Evolutionary conservation across 257 asterid genomes (phyloP).

Genomic region (Nicotiana sylvestris): DNA sequence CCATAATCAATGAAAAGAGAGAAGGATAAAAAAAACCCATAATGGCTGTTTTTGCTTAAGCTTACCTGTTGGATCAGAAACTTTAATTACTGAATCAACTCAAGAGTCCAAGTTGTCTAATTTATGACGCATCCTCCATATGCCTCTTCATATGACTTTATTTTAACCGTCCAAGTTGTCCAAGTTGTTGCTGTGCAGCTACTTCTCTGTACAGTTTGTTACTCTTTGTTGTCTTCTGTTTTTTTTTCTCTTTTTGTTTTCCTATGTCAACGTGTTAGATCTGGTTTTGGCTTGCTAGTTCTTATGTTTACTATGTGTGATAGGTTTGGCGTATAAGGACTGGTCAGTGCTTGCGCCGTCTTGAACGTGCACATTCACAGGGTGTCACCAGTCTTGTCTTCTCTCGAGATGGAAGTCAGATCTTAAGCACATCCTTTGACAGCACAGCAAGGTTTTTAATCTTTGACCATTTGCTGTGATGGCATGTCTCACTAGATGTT

Average conservation of each 20-base stretch:
- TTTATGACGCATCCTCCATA: background rate
- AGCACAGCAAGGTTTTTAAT: slow-evolving; percentile 76
- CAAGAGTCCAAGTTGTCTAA: background rate
- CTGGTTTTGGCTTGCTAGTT: background rate
- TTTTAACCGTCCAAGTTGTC: background rate
- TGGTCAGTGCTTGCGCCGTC: slow-evolving; percentile 96
- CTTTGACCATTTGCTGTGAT: background rate
- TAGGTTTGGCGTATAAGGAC: slow-evolving; percentile 98
- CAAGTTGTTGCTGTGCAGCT: background rate
- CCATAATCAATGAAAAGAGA: background rate
- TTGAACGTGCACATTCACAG: slow-evolving; percentile 92
- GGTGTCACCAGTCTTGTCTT: slow-evolving; percentile 91
- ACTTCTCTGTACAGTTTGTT: too few relatives aligned
- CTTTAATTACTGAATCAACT: background rate
- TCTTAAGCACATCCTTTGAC: slow-evolving; percentile 91
- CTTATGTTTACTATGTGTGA: background rate
- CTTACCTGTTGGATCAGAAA: background rate
- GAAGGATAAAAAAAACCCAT: background rate
- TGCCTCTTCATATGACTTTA: background rate
- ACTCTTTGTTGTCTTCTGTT: background rate
- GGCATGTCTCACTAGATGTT: slow-evolving; percentile 3
- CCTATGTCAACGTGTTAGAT: background rate
- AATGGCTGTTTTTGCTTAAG: background rate
- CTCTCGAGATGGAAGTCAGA: slow-evolving; percentile 93
- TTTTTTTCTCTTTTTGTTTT: too few relatives aligned